These are phyloP conservation scores for Gossypium laxum DNA, from an alignment of 441 rosid species.

Conservation along the genomic window DNA sequence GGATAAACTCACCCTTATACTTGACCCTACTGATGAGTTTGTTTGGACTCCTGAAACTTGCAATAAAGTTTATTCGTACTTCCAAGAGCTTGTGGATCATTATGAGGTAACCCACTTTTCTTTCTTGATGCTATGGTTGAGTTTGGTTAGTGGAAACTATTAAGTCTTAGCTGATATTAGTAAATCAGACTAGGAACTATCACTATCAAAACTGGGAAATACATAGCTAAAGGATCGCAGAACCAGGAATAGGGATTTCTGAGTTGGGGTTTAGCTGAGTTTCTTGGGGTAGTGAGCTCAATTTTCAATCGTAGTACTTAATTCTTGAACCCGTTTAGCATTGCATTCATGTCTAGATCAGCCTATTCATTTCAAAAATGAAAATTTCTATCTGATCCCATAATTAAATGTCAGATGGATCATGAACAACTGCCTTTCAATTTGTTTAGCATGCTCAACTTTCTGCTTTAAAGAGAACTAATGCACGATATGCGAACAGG, in stretches of 20 bases:
- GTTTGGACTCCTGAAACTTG: slow-evolving; percentile 65
- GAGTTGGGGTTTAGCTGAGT: neutral
- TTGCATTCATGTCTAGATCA: neutral
- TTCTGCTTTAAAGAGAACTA: neutral
- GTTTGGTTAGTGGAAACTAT: neutral
- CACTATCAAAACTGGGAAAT: neutral
- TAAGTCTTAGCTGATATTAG: neutral
- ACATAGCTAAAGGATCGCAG: neutral
- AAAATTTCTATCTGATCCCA: neutral
- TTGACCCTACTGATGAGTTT: slow-evolving; percentile 78
- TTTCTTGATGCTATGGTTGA: neutral
- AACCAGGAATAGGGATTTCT: neutral
- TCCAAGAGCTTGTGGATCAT: slow-evolving; percentile 96
- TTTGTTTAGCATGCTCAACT: neutral
- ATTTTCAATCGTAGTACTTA: neutral
- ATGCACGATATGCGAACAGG: slow-evolving; percentile 33
- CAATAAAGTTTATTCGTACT: slow-evolving; percentile 54
- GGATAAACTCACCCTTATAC: slow-evolving; percentile 82
- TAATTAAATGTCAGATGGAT: neutral
- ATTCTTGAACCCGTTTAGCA: neutral
- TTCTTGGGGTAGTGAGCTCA: neutral
- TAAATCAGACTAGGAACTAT: neutral
- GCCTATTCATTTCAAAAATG: neutral
- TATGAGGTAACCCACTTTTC: slow-evolving; percentile 51
- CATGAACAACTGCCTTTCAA: neutral